Evolutionary conservation across 2,329 filamentous ascomycete genomes (phyloP), one percentile per base, ranked within the genome.

Genomic region (Fusarium brachygibbosum): DNA sequence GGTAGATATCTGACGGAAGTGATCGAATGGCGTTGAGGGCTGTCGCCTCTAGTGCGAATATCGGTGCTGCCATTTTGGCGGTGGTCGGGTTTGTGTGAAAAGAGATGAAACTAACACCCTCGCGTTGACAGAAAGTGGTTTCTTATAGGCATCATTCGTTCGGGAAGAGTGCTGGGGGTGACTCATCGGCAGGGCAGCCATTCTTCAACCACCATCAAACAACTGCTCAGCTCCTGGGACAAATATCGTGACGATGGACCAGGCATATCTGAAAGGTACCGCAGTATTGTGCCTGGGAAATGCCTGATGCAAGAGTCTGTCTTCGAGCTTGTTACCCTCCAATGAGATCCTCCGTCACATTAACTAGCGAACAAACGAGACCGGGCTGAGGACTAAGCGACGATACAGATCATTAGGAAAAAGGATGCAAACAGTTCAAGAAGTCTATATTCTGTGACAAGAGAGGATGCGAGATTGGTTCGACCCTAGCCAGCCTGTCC

Each of bases 1-100:
- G 68, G 45, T 76, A 74, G 42, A 50, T 49, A 12, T 65, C 49
- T 3, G 62, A 11, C 0, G 71, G 69, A 1, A 74, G 48, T 0
- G 57, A 62, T n/a, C 55, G 58, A 4, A 74, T 59, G 0, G 23
- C n/a, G 42, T 66, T 74, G 21, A 74, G 38, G 9, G 67, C 8
- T 2, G 67, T 65, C n/a, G 49, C 16, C 17, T 67, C 62, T 3
- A 72, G 19, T 0, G 31, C 25, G 14, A 74, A 74, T 2, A 46
- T 17, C 8, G 50, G 21, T 8, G 52, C 21, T 35, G 50, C 1
- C 70, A 73, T 73, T 3, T 44, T 44, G 23, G 14, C 12, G 32
- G 8, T 51, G 14, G 2, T 16, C 1, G 2, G 10, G 2, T 1
- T 17, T 38, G 3, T 2, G 6, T 51, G 34, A 40, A 50, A 14